A percentile compares a stretch with the other conserved stretches of the same genome.
phyloP scores from a whole-genome alignment of 1,284 basidiomycete species.

The Pascua guehoae region DNA sequence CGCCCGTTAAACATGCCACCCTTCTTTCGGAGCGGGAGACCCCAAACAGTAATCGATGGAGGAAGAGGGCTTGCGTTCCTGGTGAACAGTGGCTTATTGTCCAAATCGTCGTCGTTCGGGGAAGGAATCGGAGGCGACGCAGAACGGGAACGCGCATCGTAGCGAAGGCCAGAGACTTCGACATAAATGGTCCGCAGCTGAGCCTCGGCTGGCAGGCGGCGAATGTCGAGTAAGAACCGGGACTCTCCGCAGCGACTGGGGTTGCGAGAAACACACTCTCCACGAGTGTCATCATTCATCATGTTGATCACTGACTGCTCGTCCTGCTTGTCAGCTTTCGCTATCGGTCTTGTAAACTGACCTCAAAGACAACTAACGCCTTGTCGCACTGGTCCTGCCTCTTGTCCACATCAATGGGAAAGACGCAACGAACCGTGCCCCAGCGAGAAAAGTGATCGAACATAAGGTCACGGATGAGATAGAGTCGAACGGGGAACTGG shows the following conservation, averaged over 20 bases:
- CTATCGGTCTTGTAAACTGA: conserved; percentile 11
- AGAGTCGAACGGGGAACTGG: conserved; percentile 23
- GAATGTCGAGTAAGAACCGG: conserved; percentile 9
- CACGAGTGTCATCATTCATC: conserved; percentile 21
- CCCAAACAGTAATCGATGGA: neutral
- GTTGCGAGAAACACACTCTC: conserved; percentile 7
- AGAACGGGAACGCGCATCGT: conserved; percentile 20
- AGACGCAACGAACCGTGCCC: conserved; percentile 26
- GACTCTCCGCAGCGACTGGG: conserved; percentile 8
- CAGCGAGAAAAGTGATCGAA: conserved; percentile 30
- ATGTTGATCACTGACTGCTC: conserved; percentile 12
- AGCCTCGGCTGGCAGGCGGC: conserved; percentile 2
- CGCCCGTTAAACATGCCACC: too few relatives aligned
- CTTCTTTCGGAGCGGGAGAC: neutral
- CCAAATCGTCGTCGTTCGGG: neutral
- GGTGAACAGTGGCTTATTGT: neutral
- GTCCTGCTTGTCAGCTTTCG: conserved; percentile 17
- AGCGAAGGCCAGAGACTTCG: conserved; percentile 24
- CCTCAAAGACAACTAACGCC: conserved; percentile 32
- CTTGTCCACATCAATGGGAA: conserved; percentile 3
- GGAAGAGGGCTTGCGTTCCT: neutral
- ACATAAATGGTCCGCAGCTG: conserved; percentile 22
- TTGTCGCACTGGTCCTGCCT: conserved; percentile 12
- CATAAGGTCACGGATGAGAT: conserved; percentile 13
- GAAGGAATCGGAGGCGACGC: conserved; percentile 8